These are phyloP conservation scores for Spathaspora hagerdaliae DNA, from an alignment of 805 yeast species.

Conservation along the genomic window DNA sequence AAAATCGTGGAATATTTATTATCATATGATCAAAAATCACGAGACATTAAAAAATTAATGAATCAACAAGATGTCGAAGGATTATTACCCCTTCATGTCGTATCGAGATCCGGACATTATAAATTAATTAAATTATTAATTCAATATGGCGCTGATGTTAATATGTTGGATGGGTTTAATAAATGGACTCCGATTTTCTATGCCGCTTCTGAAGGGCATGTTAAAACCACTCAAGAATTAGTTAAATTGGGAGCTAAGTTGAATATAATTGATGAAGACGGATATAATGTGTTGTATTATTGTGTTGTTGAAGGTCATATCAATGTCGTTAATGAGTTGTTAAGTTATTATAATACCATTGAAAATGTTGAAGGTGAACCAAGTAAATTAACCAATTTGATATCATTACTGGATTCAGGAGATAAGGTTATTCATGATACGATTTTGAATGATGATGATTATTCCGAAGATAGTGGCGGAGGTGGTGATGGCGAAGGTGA, in stretches of 20 bases:
- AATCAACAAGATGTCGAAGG: constrained; percentile 83
- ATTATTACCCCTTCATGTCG: constrained; percentile 80
- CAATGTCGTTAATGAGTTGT: constrained; percentile 67
- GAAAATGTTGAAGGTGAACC: neutral
- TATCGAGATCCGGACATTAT: constrained; percentile 77
- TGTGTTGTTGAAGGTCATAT: constrained; percentile 95
- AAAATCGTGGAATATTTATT: constrained; percentile 65
- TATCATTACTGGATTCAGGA: neutral
- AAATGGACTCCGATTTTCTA: constrained; percentile 94
- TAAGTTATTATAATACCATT: constrained; percentile 28
- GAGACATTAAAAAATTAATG: constrained; percentile 13
- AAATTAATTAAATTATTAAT: constrained; percentile 65
- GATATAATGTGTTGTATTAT: constrained; percentile 76
- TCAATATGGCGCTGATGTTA: constrained; percentile 67
- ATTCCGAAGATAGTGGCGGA: constrained; percentile 36
- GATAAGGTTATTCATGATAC: neutral
- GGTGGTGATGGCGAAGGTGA: too few species aligned
- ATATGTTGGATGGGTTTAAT: constrained; percentile 77
- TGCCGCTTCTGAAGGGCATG: constrained; percentile 83
- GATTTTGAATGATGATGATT: constrained; percentile 13
- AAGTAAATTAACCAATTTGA: too few species aligned
- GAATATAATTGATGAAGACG: constrained; percentile 69
- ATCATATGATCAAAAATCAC: constrained; percentile 28
- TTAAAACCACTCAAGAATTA: constrained; percentile 62
- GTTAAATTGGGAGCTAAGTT: constrained; percentile 72